phyloP scores from a whole-genome alignment of 2,329 filamentous ascomycete species.

The Herpotrichia juniperi region DNA sequence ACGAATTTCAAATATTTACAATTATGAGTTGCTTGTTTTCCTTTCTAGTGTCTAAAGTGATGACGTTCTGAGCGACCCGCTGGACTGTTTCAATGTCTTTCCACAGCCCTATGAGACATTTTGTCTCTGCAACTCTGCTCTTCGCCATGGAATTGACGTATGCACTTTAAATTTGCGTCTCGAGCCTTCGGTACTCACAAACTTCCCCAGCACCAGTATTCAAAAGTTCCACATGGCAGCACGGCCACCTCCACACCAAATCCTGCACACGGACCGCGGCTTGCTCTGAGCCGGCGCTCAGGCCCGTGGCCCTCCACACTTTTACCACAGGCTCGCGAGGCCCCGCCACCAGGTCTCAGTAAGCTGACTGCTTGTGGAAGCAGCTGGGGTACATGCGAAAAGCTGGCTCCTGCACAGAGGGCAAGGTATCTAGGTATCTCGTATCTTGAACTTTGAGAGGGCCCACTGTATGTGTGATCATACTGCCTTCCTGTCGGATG shows the following conservation, averaged over 20 bases:
- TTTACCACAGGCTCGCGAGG: neutral
- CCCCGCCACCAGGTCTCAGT: conserved; percentile 7
- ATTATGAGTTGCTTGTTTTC: neutral
- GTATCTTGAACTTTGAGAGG: neutral
- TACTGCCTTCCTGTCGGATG: neutral
- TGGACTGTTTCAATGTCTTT: neutral
- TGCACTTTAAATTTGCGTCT: neutral
- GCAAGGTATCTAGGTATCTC: neutral
- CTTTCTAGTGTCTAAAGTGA: neutral
- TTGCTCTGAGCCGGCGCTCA: conserved; percentile 24
- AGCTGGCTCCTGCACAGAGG: neutral
- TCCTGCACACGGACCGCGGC: conserved; percentile 17
- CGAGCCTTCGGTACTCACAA: no score
- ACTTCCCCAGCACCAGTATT: neutral
- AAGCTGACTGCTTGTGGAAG: neutral
- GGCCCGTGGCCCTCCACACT: conserved; percentile 15
- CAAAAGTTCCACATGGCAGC: conserved; percentile 13
- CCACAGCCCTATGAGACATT: conserved; percentile 4
- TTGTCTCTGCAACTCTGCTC: neutral
- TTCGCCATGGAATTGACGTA: neutral
- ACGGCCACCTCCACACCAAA: conserved; percentile 3
- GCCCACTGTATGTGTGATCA: neutral
- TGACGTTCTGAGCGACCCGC: neutral
- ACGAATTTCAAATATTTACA: conserved; percentile 1
- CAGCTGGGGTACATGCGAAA: neutral